A percentile compares a stretch with the other conserved stretches of the same genome.
phyloP scores from a whole-genome alignment of 2,329 filamentous ascomycete species.

The Alternaria burnsii region DNA sequence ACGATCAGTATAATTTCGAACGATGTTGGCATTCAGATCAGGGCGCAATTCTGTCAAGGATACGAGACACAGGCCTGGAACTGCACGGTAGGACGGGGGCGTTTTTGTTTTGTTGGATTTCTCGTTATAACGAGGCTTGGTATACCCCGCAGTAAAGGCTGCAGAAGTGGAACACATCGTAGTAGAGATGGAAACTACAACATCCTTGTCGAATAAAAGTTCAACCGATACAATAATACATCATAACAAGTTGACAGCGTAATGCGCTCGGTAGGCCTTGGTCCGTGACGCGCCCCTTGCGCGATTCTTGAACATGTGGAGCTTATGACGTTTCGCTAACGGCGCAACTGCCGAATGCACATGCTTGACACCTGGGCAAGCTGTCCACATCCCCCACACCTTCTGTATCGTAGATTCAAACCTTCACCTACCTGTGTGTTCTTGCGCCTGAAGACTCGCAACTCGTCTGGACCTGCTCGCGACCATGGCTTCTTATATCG shows the following conservation, averaged over 20 bases:
- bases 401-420: constrained; percentile 9
- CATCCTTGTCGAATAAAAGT: neutral
- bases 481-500: constrained; percentile 45
- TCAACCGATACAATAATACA: neutral
- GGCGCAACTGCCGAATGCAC: constrained; percentile 26
- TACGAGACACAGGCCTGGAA: neutral
- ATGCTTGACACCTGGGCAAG: constrained; percentile 32
- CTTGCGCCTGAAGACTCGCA: neutral
- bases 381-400: constrained; percentile 33
- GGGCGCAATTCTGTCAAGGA: neutral
- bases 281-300: constrained; percentile 1
- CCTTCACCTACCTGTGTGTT: neutral
- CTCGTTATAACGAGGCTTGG: neutral
- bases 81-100: neutral
- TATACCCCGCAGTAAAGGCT: constrained; percentile 12
- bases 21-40: neutral
- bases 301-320: constrained; percentile 6
- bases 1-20: neutral
- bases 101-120: neutral
- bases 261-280: neutral
- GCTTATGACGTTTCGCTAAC: constrained; percentile 44
- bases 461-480: neutral
- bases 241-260: neutral
- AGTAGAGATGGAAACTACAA: neutral
- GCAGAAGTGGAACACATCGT: neutral